Evolutionary conservation across 768 basidiomycete species (phyloP).

Genomic region (Kwoniella sp.): DNA sequence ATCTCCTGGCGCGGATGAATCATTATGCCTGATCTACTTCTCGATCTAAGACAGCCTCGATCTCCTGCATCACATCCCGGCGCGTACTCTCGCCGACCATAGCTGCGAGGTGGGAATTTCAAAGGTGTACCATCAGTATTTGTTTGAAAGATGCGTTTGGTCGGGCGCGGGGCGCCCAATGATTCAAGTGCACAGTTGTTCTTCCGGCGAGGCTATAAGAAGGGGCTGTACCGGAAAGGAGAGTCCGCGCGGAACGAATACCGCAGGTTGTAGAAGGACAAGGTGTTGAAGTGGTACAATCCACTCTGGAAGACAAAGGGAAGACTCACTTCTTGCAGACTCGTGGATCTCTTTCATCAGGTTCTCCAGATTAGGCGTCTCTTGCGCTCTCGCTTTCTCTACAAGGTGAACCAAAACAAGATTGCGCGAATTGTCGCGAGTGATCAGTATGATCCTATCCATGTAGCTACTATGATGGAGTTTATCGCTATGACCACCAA

Average conservation of each 20-base stretch:
- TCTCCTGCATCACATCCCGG: constrained; percentile 38
- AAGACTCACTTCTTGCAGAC: constrained; percentile 38
- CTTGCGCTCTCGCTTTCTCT: constrained; percentile 44
- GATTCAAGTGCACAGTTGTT: no score
- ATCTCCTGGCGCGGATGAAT: background rate
- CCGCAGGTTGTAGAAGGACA: no score
- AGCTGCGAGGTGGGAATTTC: constrained; percentile 19
- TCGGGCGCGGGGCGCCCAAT: no score
- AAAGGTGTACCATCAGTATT: no score
- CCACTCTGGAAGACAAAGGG: no score
- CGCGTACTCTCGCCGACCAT: constrained; percentile 31
- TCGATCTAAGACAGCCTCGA: constrained; percentile 43
- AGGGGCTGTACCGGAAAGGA: no score
- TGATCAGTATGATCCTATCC: background rate
- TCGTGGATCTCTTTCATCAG: constrained; percentile 34
- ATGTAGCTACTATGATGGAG: no score
- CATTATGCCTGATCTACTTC: constrained; percentile 44
- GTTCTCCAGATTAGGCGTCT: constrained; percentile 37
- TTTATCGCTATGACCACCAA: no score
- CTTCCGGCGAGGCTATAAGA: no score
- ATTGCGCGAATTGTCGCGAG: background rate
- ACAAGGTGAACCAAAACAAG: background rate
- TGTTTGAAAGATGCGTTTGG: no score
- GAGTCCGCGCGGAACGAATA: no score
- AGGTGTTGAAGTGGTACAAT: no score